These are phyloP conservation scores for Debaryomycetaceae sp. DNA, from an alignment of 1,139 yeast species.

Conservation along the genomic window DNA sequence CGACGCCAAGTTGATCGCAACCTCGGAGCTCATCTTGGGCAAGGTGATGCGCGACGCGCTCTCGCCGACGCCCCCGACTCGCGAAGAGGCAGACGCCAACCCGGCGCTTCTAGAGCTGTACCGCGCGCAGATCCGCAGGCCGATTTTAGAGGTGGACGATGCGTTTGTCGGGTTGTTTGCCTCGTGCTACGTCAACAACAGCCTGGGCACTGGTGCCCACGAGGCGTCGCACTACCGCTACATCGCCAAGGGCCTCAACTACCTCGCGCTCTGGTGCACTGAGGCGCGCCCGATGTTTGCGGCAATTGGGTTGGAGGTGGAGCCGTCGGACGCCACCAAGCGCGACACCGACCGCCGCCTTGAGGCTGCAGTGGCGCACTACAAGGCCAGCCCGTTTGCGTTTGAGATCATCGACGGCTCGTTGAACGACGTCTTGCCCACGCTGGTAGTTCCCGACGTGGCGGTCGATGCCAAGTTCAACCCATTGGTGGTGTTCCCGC, in stretches of 20 bases:
- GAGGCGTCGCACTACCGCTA: constrained; percentile 31
- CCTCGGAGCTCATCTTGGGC: constrained; percentile 25
- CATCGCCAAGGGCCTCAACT: constrained; percentile 25
- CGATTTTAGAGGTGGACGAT: constrained; percentile 26
- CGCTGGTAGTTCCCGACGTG: constrained; percentile 7
- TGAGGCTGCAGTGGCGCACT: constrained; percentile 3
- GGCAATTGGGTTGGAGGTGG: not conserved
- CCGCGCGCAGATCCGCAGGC: constrained; percentile 15
- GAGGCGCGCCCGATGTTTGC: constrained; percentile 23
- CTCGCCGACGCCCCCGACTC: constrained; percentile 34
- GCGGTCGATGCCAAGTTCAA: constrained; percentile 16
- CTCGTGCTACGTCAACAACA: constrained; percentile 26
- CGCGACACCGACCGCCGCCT: not conserved
- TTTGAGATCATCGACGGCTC: constrained; percentile 1
- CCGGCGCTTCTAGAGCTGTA: constrained; percentile 19
- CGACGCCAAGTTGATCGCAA: constrained; percentile 25
- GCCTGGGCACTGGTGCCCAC: constrained; percentile 24
- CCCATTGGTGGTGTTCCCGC: constrained; percentile 31
- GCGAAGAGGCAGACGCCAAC: constrained; percentile 19
- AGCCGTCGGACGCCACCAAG: not conserved
- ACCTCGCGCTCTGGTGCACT: constrained; percentile 30
- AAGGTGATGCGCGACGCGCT: constrained; percentile 26
- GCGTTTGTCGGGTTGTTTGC: constrained; percentile 27
- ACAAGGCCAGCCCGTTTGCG: not conserved
- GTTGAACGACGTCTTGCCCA: constrained; percentile 6